Percentiles rank a stretch among this genome's conserved stretches.
Conservation (phyloP, 202 grass and related monocot species). For the Bolboschoenoplectus hybrid region DNA sequence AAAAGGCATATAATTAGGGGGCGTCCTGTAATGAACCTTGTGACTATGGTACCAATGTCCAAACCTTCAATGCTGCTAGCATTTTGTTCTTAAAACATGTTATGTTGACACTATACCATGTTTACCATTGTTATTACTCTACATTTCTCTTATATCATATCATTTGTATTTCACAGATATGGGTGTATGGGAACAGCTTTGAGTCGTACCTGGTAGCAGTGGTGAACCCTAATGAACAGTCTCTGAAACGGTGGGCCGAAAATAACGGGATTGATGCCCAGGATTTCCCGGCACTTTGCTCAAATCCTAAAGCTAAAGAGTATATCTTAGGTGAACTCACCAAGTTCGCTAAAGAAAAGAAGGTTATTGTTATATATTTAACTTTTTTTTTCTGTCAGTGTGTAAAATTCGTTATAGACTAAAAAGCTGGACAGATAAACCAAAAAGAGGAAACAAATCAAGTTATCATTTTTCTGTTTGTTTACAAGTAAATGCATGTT, state of each 20-base stretch:
- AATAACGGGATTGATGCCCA: conserved; percentile 49
- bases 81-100: background rate
- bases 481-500: background rate
- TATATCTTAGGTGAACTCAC: conserved; percentile 63
- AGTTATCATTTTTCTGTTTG: background rate
- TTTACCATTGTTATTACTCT: background rate
- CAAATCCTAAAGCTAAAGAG: conserved; percentile 65
- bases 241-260: conserved; percentile 66
- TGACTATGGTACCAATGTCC: background rate
- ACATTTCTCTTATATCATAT: conserved; percentile 23
- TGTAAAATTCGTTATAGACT: background rate
- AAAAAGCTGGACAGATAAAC: background rate
- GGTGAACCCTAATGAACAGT: conserved; percentile 76
- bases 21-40: background rate
- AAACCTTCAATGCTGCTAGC: background rate
- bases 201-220: conserved; percentile 80
- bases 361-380: conserved; percentile 49
- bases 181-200: conserved; percentile 94
- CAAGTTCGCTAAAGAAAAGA: conserved; percentile 75
- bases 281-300: conserved; percentile 54
- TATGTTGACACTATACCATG: background rate
- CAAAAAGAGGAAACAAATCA: background rate
- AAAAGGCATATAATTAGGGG: background rate
- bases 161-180: conserved; percentile 63
- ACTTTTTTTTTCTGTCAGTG: background rate